These are phyloP conservation scores for Zhuliangozyma parablackwelliae DNA, from an alignment of 1,139 yeast genomes.

Conservation along the genomic window DNA sequence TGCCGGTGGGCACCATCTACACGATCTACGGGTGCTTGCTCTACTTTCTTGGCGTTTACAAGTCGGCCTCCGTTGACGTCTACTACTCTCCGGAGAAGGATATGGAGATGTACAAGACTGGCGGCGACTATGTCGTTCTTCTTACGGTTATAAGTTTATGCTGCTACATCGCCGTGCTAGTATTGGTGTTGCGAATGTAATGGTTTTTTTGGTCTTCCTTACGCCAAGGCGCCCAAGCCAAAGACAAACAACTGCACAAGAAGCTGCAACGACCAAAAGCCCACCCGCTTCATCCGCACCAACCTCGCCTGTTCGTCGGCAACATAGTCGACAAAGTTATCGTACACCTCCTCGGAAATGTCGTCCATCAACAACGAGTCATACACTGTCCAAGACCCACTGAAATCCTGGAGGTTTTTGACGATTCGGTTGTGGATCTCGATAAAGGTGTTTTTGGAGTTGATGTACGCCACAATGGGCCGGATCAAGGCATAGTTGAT, in stretches of 20 bases:
- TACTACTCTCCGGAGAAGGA: conserved; percentile 42
- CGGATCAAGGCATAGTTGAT: conserved; percentile 86
- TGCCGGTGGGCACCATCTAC: conserved; percentile 50
- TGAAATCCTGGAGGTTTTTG: conserved; percentile 75
- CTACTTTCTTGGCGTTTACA: conserved; percentile 44
- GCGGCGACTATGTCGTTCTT: conserved; percentile 47
- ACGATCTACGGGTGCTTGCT: conserved; percentile 48
- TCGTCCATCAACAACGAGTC: conserved; percentile 92
- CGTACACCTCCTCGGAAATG: conserved; percentile 82
- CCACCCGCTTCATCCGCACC: conserved; percentile 73
- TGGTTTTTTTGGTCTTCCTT: not conserved
- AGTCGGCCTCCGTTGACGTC: conserved; percentile 42
- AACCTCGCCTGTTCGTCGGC: conserved; percentile 79
- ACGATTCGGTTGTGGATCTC: conserved; percentile 85
- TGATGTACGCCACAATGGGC: conserved; percentile 94
- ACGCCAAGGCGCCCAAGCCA: conserved; percentile 58
- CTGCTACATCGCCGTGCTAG: conserved; percentile 43
- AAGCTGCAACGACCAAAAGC: conserved; percentile 89
- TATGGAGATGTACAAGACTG: conserved; percentile 42
- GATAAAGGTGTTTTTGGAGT: conserved; percentile 81
- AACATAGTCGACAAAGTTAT: conserved; percentile 83
- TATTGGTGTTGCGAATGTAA: conserved; percentile 36
- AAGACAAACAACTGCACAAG: conserved; percentile 75
- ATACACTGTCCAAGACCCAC: conserved; percentile 94
- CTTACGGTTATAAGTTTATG: conserved; percentile 39